These are phyloP conservation scores for Cladosporium phlei DNA, from an alignment of 2,329 filamentous ascomycete genomes.

Conservation along the genomic window DNA sequence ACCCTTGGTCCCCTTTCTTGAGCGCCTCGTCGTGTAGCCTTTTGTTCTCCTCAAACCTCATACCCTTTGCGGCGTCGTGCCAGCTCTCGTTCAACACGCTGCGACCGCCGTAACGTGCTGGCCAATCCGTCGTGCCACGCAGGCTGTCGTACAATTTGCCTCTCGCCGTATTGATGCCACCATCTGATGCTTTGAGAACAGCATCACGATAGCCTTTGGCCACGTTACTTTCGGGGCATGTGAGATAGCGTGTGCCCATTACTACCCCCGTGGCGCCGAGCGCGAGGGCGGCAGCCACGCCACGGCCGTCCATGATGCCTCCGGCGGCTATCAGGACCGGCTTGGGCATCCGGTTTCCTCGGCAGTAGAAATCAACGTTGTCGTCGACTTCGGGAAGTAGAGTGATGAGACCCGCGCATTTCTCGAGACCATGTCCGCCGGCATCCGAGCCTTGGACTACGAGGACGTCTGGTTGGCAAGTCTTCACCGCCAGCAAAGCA, in stretches of 20 bases:
- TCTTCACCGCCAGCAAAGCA: constrained; percentile 46
- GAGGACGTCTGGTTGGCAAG: constrained; percentile 52
- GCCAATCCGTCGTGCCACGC: constrained; percentile 56
- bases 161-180: constrained; percentile 47
- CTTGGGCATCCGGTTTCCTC: constrained; percentile 12
- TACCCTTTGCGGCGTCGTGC: constrained; percentile 36
- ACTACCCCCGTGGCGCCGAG: constrained; percentile 51
- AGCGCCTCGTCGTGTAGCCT: constrained; percentile 45
- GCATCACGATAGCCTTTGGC: constrained; percentile 45
- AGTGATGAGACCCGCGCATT: constrained; percentile 51
- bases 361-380: constrained; percentile 35
- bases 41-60: constrained; percentile 42
- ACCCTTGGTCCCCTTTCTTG: constrained; percentile 47
- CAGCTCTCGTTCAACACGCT: constrained; percentile 54
- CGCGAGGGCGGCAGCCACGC: constrained; percentile 51
- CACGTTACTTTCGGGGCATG: constrained; percentile 45
- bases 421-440: constrained; percentile 57
- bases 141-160: constrained; percentile 51
- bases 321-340: constrained; percentile 53
- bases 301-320: constrained; percentile 54
- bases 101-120: constrained; percentile 53
- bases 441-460: constrained; percentile 62
- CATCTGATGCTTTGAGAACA: constrained; percentile 45
- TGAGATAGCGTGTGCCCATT: constrained; percentile 62
- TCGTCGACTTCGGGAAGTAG: constrained; percentile 55